A percentile compares a stretch with the other conserved stretches of the same genome.
phyloP scores from a whole-genome alignment of 768 basidiomycete genomes.

The Serendipita indica region DNA sequence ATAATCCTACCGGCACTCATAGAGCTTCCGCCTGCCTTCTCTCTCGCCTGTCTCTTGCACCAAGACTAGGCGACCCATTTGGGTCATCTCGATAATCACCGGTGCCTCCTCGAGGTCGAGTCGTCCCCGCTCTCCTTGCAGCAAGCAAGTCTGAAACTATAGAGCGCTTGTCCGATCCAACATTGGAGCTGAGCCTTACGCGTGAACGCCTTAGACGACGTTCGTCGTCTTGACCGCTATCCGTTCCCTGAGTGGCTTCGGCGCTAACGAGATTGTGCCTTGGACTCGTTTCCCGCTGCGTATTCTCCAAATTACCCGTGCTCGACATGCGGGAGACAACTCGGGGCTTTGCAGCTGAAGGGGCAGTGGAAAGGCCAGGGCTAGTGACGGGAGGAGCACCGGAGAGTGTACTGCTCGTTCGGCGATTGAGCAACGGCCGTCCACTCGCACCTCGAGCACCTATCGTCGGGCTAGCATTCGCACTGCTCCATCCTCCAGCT shows the following conservation, averaged over 20 bases:
- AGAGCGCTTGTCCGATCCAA: not conserved
- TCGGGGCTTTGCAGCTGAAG: not conserved
- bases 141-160: not conserved
- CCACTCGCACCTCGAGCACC: not conserved
- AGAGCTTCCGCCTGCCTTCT: not conserved
- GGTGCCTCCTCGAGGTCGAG: not conserved
- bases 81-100: not conserved
- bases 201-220: not conserved
- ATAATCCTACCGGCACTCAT: too few relatives aligned
- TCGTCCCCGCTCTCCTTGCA: not conserved
- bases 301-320: not conserved
- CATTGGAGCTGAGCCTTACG: not conserved
- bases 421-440: not conserved
- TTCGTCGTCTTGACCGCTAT: not conserved
- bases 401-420: conserved; percentile 4
- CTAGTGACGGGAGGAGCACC: not conserved
- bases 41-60: not conserved
- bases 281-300: not conserved
- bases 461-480: not conserved
- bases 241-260: not conserved
- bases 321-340: conserved; percentile 4
- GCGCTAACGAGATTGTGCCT: not conserved
- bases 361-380: not conserved
- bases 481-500: not conserved
- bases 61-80: not conserved